Evolutionary conservation across 805 yeast species (phyloP).

Genomic region (Candida boidinii): DNA sequence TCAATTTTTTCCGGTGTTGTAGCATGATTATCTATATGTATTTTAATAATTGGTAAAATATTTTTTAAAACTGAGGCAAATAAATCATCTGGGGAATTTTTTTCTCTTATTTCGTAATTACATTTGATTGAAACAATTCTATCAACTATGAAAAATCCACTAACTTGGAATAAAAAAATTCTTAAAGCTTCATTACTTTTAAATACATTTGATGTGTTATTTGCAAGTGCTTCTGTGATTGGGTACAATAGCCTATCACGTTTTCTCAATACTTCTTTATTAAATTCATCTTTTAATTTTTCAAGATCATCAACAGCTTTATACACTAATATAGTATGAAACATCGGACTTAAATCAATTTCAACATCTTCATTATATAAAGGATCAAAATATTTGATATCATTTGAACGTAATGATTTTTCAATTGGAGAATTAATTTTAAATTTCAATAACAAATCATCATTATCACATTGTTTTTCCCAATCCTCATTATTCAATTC

Average conservation of each 20-base stretch:
- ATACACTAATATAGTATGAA: constrained; percentile 77
- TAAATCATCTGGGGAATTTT: constrained; percentile 56
- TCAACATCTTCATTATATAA: constrained; percentile 35
- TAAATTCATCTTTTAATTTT: constrained; percentile 53
- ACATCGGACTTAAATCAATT: constrained; percentile 63
- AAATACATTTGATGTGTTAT: constrained; percentile 19
- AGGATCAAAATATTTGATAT: constrained; percentile 33
- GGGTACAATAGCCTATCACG: constrained; percentile 67
- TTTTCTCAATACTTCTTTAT: constrained; percentile 63
- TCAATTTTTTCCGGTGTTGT: constrained; percentile 35
- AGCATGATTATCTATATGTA: constrained; percentile 34
- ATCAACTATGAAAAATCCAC: constrained; percentile 76
- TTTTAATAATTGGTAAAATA: constrained; percentile 48
- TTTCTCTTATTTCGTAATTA: constrained; percentile 52
- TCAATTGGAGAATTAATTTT: constrained; percentile 86
- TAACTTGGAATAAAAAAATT: constrained; percentile 49
- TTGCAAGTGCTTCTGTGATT: constrained; percentile 30
- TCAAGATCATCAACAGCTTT: constrained; percentile 60
- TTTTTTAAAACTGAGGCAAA: constrained; percentile 66
- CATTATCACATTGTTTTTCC: constrained; percentile 37
- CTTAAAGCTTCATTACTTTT: constrained; percentile 37
- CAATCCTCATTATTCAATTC: constrained; percentile 51
- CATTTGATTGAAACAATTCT: constrained; percentile 57
- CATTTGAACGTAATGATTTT: constrained; percentile 52
- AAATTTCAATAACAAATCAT: constrained; percentile 40